Evolutionary conservation across 495 filamentous ascomycete genomes (phyloP), one percentile per base, ranked within the genome.

Genomic region (Daldinia decipiens): DNA sequence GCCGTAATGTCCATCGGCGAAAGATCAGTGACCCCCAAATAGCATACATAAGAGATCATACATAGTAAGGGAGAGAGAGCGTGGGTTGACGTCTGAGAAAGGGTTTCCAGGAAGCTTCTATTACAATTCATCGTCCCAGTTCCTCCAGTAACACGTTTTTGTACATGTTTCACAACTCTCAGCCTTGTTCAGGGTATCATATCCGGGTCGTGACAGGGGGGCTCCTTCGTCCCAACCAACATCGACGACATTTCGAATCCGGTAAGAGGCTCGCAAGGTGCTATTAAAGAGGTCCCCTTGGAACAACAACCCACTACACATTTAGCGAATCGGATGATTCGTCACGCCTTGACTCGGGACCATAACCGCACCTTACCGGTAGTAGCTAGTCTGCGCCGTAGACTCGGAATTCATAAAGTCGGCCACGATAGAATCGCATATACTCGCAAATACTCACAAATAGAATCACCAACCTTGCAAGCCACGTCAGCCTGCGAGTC

Each of bases 51-150:
- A 24, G 43, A 24, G 17, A 47, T 17, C 17, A 45, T 45, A 21
- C 17, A 24, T 47, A 24, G 7, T 4, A 51, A 67, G 32, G 40
- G 56, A 47, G 26, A 38, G 26, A 43, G 59, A 15, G 32, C 19
- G 15, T 57, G 8, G 54, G 0, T 67, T 62, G n/a, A 50, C 58
- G 69, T 72, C 64, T 67, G 64, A 45, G 70, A 47, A 72, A 57
- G 50, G 56, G 65, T 73, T 73, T 73, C 65, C 29, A 66, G 24
- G 45, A 66, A 57, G 51, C 65, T 73, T 73, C 70, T 38, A 66
- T 69, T 24, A 29, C 65, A 62, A n/a, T 26, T 58, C 39, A 38
- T 58, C 17, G 27, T 56, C 65, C 65, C n/a, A 55, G 17, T 9
- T n/a, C 13, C 52, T 6, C 47, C 47, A 72, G 62, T 72, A 59